Base-by-base conservation (phyloP, 768 basidiomycete genomes). In the Pluteus cervinus region DNA sequence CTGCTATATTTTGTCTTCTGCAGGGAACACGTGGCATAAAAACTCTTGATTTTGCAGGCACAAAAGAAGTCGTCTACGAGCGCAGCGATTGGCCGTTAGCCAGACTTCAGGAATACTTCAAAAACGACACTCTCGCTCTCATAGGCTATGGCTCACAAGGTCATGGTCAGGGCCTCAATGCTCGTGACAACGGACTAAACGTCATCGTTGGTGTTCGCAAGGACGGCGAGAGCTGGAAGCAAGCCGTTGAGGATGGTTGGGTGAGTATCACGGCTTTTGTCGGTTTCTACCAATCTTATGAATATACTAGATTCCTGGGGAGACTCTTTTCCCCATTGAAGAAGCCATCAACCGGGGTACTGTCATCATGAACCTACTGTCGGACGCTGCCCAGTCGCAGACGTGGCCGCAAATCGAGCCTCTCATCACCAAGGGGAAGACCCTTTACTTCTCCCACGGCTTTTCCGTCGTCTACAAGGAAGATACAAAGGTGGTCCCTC, bases 361-460 rank as follows among this genome's bases (percentile, higher is more conserved):
- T 15, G 93, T 98, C 75, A 87, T 99, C 79, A 99, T 99, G 96
- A 98, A 99, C 77, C 74, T 99, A 37, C 81, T 99, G 49, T 98
- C 94, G 30, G 96, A 99, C 54, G 96, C 96, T 33, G 96, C 94
- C n/a, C 96, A 99, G 69, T 92, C 89, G 10, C 78, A 86, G 62
- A 97, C 93, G 21, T 99, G 96, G 96, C 71, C 84, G 25, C 68
- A 74, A 37, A 50, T 99, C 52, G 83, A 79, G 29, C 94, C 96
- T 39, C 80, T 97, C 55, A 93, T 98, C 72, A 98, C 92, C 63
- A 90, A 93, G 78, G 96, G 89, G 69, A 98, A 99, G 77, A 99
- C 96, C n/a, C 85, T 99, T 46, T 99, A 99, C 82, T 99, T 99
- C 75, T 91, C 94, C 5, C 96, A 99, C 62, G 96, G 96, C 55